Base-by-base conservation (phyloP, 768 basidiomycete genomes). In the Termitomyces sp. region DNA sequence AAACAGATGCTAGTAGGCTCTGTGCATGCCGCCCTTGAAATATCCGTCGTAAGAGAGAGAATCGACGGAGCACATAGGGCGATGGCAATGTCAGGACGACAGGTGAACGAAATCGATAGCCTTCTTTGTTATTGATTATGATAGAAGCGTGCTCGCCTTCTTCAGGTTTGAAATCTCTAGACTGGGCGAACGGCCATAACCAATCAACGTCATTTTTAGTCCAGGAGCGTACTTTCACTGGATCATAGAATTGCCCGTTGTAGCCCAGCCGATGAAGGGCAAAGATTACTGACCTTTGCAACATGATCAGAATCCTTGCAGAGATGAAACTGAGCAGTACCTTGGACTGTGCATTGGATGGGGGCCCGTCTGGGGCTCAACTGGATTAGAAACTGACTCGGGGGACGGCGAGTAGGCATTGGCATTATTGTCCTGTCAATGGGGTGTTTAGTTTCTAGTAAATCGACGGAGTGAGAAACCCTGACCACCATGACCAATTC, bases 401-500 rank as follows among this genome's bases (percentile, higher is more conserved):
- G 24, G 6, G 12, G 22, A 12, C 2, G 32, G 24, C 12, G n/a
- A 38, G 24, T 42, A n/a, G 30, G 28, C 24, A 28, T 50, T 26
- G 7, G 51, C 43, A 18, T 24, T 4, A 3, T 53, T 32, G 35
- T 53, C 45, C 59, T 52, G 14, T 14, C 5, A 50, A 35, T 35
- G 16, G 22, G 32, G 32, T 26, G 20, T 46, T 30, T 45, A 43
- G 47, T 20, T 9, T 3, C 30, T 13, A 16, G 33, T 44, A 33
- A 22, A 36, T 18, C 24, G 24, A 13, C 14, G 33, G 40, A 40
- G 22, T 10, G 8, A 28, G 18, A 47, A 49, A 18, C 14, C 20
- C 61, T 35, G 36, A 64, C 65, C 56, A 59, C 56, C 30, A 66
- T 57, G 6, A 30, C 58, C 30, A 63, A 52, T n/a, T 64, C 65